Evolutionary conservation across 148 eudicot genomes (phyloP), one percentile per base, ranked within the genome.

Genomic region (Heliamphora exappendiculata): DNA sequence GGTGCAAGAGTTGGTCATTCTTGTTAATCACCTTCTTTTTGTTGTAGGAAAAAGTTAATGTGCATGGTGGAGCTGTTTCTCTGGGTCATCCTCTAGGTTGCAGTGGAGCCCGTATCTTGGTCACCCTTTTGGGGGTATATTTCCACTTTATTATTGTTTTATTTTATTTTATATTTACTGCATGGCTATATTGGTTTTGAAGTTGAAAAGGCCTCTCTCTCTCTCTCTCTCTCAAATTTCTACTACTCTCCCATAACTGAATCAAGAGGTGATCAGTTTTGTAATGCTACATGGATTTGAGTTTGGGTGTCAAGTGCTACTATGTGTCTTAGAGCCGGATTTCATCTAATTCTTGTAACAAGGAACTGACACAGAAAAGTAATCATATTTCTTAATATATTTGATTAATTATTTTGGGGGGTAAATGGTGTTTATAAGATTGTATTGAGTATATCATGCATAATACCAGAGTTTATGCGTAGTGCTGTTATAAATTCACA

Each of bases 41-140:
- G 50, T 69, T 86, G 79, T 82, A 95, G 98, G 98, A 92, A 29
- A 92, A 88, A 84, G 88, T 95, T 62, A 95, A 95, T 69, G 89
- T 92, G 72, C 92, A 95, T 76, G 98, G 98, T 70, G 98, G 98
- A 84, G 98, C 97, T 73, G 98, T 95, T 50, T 90, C 98, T 36
- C 79, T 95, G 85, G 98, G 98, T 39, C 98, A 95, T 83, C 98
- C 98, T 87, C 94, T 95, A 29, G 98, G 98, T 74, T 92, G 98
- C 85, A 95, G 98, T 81, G 98, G 98, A 75, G 98, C 98, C 72
- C 97, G 98, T 82, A 92, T 95, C 75, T 76, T 92, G 76, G 94
- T 91, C 77, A 91, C 98, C 24, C 97, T 95, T 70, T 75, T 95
- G 82, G 98, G 98, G 91, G 98, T 95, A 91, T 76, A 75, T 69